phyloP scores from a whole-genome alignment of 495 filamentous ascomycete genomes.

The Clohesyomyces aquaticus region DNA sequence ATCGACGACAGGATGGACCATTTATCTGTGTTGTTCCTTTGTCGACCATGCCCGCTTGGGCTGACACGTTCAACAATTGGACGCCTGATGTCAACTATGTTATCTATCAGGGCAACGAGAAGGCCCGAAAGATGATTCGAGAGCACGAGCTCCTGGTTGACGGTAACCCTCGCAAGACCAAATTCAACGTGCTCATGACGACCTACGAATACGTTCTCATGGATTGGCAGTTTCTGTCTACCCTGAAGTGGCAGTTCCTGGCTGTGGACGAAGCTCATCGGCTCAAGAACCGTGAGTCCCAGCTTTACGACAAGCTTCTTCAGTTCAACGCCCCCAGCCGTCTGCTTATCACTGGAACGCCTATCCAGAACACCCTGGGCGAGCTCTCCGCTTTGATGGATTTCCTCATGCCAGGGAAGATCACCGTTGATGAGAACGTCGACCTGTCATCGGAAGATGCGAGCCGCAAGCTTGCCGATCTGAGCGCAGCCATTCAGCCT shows the following conservation, averaged over 20 bases:
- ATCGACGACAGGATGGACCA: conserved; percentile 84
- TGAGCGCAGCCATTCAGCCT: conserved; percentile 77
- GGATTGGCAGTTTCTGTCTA: conserved; percentile 75
- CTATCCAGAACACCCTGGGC: conserved; percentile 93
- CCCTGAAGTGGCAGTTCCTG: conserved; percentile 96
- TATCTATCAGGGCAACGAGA: conserved; percentile 87
- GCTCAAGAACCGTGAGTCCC: conserved; percentile 92
- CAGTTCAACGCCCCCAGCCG: conserved; percentile 83
- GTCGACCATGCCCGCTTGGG: conserved; percentile 96
- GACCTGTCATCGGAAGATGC: conserved; percentile 73
- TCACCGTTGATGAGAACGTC: conserved; percentile 85
- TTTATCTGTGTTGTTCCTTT: conserved; percentile 95
- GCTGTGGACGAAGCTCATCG: conserved; percentile 96
- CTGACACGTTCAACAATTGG: conserved; percentile 96
- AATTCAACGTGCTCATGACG: conserved; percentile 93
- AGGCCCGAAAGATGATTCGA: conserved; percentile 76
- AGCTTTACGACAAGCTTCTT: conserved; percentile 81
- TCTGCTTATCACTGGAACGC: conserved; percentile 94
- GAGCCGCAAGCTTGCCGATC: conserved; percentile 67
- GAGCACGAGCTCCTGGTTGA: conserved; percentile 87
- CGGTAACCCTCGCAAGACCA: conserved; percentile 78
- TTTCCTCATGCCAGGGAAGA: conserved; percentile 89
- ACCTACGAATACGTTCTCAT: conserved; percentile 92
- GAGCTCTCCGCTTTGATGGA: conserved; percentile 91
- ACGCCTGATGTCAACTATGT: conserved; percentile 96